These are phyloP conservation scores for Dioscorea cayenensis DNA, from an alignment of 116 monocot genomes.

Conservation along the genomic window DNA sequence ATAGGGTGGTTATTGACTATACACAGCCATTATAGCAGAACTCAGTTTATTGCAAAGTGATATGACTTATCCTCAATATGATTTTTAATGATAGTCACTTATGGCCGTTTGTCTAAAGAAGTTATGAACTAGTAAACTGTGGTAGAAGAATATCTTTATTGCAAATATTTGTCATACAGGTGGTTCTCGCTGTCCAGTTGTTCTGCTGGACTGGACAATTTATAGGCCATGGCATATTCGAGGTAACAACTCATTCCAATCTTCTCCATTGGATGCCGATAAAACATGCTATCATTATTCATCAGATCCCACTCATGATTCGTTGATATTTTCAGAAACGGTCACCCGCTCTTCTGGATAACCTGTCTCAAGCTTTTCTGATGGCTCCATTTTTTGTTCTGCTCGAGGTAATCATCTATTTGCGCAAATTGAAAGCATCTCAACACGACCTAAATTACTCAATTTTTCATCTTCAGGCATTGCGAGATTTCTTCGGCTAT, in stretches of 20 bases:
- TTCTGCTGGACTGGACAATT: conserved; percentile 67
- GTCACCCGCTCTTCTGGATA: conserved; percentile 81
- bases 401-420: conserved; percentile 52
- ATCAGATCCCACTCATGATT: neutral
- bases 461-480: conserved; percentile 23
- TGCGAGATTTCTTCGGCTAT: conserved; percentile 44
- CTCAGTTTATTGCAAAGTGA: too few species aligned
- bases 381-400: conserved; percentile 92
- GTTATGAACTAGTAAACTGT: too few species aligned
- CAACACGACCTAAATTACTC: neutral
- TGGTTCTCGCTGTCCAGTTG: conserved; percentile 54
- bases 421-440: neutral
- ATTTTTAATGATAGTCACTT: too few species aligned
- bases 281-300: neutral
- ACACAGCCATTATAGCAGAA: too few species aligned
- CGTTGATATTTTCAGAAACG: conserved; percentile 42
- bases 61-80: too few species aligned
- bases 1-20: too few species aligned
- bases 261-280: neutral
- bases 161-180: conserved; percentile 21
- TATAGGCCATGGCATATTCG: conserved; percentile 86
- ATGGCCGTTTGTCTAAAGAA: too few species aligned
- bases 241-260: conserved; percentile 30
- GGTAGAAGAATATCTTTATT: too few species aligned
- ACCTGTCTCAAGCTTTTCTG: conserved; percentile 75